phyloP scores from a whole-genome alignment of 2,329 filamentous ascomycete species.

The Niveomyces coronatus region DNA sequence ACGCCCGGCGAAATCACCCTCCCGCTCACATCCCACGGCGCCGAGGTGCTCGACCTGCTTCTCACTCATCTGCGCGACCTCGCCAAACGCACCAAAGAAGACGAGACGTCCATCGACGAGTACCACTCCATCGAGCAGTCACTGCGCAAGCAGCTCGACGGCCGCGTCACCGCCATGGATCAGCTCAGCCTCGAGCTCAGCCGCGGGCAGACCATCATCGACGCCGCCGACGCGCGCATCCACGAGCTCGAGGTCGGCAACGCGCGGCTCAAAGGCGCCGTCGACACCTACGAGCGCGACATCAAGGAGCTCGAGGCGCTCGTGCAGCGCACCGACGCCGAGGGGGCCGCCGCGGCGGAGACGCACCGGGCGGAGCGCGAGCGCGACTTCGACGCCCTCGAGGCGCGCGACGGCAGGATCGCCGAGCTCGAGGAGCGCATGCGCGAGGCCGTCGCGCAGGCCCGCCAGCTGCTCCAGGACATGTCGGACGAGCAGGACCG shows the following conservation, averaged over 20 bases:
- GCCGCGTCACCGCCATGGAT: constrained; percentile 42
- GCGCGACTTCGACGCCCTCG: constrained; percentile 22
- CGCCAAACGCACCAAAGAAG: constrained; percentile 33
- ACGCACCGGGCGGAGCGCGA: constrained; percentile 25
- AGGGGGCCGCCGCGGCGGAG: constrained; percentile 20
- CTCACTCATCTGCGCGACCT: constrained; percentile 40
- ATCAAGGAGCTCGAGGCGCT: constrained; percentile 42
- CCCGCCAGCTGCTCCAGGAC: constrained; percentile 27
- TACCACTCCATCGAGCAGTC: constrained; percentile 46
- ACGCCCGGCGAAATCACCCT: constrained; percentile 47
- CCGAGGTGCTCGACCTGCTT: constrained; percentile 45
- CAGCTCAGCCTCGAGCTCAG: constrained; percentile 32
- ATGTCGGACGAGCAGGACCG: constrained; percentile 27
- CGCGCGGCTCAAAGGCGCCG: constrained; percentile 39
- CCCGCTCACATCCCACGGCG: constrained; percentile 41
- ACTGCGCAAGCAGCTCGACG: constrained; percentile 45
- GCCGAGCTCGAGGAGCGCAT: constrained; percentile 36
- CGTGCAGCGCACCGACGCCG: constrained; percentile 36
- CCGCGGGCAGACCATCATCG: constrained; percentile 23
- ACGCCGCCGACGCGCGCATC: constrained; percentile 29
- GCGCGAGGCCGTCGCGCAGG: constrained; percentile 27
- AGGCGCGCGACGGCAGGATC: constrained; percentile 27
- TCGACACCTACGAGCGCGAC: constrained; percentile 43
- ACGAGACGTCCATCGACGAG: constrained; percentile 47
- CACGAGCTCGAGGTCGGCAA: constrained; percentile 39